Evolutionary conservation across 2,329 filamentous ascomycete genomes (phyloP), one percentile per base, ranked within the genome.

Genomic region (Aureobasidium sp.): DNA sequence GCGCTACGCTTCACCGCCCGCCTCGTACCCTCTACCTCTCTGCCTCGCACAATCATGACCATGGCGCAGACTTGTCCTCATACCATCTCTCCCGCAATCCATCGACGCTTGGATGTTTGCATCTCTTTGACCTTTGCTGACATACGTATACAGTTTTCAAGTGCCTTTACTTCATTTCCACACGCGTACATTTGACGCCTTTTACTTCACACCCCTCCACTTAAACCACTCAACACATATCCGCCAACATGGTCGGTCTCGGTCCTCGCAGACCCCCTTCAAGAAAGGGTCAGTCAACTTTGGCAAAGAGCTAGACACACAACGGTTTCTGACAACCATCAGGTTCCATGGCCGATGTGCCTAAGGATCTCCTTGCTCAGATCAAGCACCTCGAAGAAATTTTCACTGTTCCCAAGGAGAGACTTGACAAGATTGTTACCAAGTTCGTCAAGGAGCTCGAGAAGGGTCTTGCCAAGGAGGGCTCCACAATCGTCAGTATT

Each of bases 341-440:
- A 96, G 92, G 91, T 73, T 96, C 92, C 66, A 90, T 94, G 85
- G 86, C 87, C 75, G 91, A 97, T 79, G 84, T 96, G 76, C 92
- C 93, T 66, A 89, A 91, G 78, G 87, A 91, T 76, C 84, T 97
- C 67, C 79, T 90, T 73, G 75, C 82, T 60, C 88, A 97, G 78
- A 92, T 97, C 72, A 86, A 89, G 74, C 82, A 84, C 65, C 83
- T 97, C 27, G 94, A 97, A 79, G 83, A 92, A 63, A 76, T 88
- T 60, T 96, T 99, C 77, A 89, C 87, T 12, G 86, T 97, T 50
- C 84, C 88, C 67, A 82, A 82, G 0, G 77, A 83, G 41, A 96
- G 90, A 79, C 85, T 97, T 62, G 97, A 97, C 83, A 77, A 88
- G 67, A 92, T 99, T 71, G 93, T 91, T 46, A 81, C 89, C 59